Percentiles rank a stretch among this genome's conserved stretches.
These are phyloP conservation scores for Candida easanensis DNA, from an alignment of 805 yeast genomes.

Conservation along the genomic window DNA sequence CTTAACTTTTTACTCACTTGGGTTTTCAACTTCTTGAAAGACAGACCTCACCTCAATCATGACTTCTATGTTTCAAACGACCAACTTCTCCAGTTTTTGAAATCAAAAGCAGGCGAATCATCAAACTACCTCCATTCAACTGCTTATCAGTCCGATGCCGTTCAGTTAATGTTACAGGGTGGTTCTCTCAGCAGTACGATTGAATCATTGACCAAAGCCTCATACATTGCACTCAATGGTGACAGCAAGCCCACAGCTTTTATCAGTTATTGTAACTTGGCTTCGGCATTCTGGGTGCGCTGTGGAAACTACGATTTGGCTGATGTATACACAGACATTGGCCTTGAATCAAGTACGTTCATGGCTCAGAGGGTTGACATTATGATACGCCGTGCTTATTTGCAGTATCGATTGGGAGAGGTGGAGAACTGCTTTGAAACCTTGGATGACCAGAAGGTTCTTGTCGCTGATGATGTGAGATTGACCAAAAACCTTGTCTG, in stretches of 20 bases:
- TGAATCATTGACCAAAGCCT: constrained; percentile 57
- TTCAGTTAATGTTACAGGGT: constrained; percentile 52
- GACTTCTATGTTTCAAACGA: constrained; percentile 55
- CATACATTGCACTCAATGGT: constrained; percentile 52
- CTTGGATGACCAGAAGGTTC: constrained; percentile 33
- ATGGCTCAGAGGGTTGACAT: constrained; percentile 39
- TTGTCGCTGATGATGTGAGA: constrained; percentile 18
- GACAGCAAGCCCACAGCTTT: constrained; percentile 31
- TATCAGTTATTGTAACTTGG: constrained; percentile 44
- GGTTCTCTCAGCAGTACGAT: constrained; percentile 41
- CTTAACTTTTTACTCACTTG: constrained; percentile 71
- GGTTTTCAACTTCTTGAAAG: constrained; percentile 67
- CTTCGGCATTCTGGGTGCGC: constrained; percentile 48
- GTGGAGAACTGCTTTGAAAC: constrained; percentile 37
- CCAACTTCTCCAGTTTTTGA: constrained; percentile 59
- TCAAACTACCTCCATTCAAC: constrained; percentile 41
- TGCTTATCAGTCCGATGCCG: constrained; percentile 64
- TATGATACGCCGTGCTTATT: constrained; percentile 37
- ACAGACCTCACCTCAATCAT: constrained; percentile 57
- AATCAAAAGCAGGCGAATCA: constrained; percentile 30
- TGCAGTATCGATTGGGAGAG: constrained; percentile 38
- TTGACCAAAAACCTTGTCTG: constrained; percentile 40
- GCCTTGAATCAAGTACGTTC: constrained; percentile 37
- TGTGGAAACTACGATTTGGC: constrained; percentile 48
- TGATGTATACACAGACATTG: constrained; percentile 45